Conservation (phyloP, 2,329 filamentous ascomycete genomes). For the Didymosphaeria variabile region DNA sequence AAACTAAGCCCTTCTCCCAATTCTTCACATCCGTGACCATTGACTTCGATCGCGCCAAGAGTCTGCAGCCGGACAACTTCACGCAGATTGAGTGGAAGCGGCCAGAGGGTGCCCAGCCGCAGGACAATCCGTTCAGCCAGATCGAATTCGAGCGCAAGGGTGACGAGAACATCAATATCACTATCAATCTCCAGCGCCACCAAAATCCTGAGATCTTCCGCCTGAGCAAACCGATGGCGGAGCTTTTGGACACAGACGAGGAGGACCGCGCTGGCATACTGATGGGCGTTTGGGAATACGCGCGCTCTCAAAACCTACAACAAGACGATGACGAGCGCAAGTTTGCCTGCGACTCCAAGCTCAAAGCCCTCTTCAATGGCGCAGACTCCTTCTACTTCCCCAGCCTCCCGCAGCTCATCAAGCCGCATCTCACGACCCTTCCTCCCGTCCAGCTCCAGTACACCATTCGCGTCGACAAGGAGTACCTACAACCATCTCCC, state of each 20-base stretch:
- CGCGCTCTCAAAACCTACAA: slow-evolving; percentile 83
- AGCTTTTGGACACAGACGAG: slow-evolving; percentile 85
- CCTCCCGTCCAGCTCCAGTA: slow-evolving; percentile 86
- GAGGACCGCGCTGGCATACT: slow-evolving; percentile 88
- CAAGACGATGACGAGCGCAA: slow-evolving; percentile 95
- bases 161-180: slow-evolving; percentile 92
- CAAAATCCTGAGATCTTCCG: slow-evolving; percentile 87
- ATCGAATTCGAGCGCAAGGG: slow-evolving; percentile 90
- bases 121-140: slow-evolving; percentile 84
- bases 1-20: slow-evolving; percentile 70
- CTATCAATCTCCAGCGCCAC: slow-evolving; percentile 83
- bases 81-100: slow-evolving; percentile 86
- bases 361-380: slow-evolving; percentile 77
- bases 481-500: slow-evolving; percentile 64
- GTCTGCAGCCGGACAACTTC: slow-evolving; percentile 72
- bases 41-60: slow-evolving; percentile 63
- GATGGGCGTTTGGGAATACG: slow-evolving; percentile 95
- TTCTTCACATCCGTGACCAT: slow-evolving; percentile 85
- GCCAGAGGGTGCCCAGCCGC: slow-evolving; percentile 69
- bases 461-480: slow-evolving; percentile 86
- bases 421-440: slow-evolving; percentile 78
- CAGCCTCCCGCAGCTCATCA: slow-evolving; percentile 80
- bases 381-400: slow-evolving; percentile 85
- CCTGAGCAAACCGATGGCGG: slow-evolving; percentile 79
- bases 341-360: slow-evolving; percentile 85